A percentile compares a stretch with the other conserved stretches of the same genome.
These are phyloP conservation scores for Bauhinia variegata DNA, from an alignment of 306 rosid species.

Conservation along the genomic window DNA sequence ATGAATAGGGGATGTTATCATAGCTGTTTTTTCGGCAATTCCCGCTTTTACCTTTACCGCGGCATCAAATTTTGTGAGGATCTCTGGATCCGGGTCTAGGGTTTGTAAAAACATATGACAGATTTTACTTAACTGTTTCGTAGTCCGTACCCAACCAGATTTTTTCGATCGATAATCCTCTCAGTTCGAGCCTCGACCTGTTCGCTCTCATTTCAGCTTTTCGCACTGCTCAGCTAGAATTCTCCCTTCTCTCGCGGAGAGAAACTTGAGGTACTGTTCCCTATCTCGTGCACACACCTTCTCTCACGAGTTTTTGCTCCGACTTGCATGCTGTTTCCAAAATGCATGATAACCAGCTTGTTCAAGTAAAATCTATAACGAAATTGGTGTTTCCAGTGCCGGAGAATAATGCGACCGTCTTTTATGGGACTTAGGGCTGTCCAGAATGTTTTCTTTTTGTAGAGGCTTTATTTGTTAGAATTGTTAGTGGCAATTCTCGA, in stretches of 20 bases:
- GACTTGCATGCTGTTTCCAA: background rate
- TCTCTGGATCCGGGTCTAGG: conserved; percentile 28
- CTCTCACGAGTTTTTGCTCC: background rate
- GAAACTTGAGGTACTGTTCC: conserved; percentile 38
- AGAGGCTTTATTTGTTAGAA: background rate
- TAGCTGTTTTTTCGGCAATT: no score
- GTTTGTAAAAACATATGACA: conserved; percentile 18
- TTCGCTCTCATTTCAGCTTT: background rate
- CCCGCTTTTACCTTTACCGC: conserved; percentile 11
- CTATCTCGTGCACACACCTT: background rate
- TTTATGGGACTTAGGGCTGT: background rate
- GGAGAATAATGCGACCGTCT: background rate
- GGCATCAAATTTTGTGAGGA: conserved; percentile 7
- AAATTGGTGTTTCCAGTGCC: background rate
- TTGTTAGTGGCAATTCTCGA: no score
- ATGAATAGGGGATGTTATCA: no score
- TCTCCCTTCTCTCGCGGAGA: background rate
- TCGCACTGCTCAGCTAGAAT: conserved; percentile 27
- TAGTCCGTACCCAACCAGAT: background rate
- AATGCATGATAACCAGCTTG: background rate
- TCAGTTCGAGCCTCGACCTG: background rate
- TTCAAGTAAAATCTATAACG: background rate
- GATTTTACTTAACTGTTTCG: no score
- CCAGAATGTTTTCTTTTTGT: no score
- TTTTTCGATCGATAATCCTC: background rate